Base-by-base conservation (phyloP, 1,284 basidiomycete genomes). In the Austroboletus novae-zelandiae region DNA sequence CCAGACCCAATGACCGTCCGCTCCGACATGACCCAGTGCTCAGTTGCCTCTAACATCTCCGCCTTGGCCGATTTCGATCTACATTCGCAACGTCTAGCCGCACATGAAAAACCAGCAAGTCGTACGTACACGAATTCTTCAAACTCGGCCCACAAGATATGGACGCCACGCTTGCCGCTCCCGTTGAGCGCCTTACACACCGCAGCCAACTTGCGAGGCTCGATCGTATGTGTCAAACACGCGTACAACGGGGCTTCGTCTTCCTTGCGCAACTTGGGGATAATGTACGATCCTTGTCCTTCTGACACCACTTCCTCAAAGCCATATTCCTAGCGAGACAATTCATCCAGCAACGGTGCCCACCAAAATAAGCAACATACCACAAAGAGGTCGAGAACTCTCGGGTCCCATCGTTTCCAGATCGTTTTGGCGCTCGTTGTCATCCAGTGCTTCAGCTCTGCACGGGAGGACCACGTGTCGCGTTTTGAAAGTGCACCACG, bases 111-210 rank as follows among this genome's bases (percentile, higher is more conserved):
- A 39, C 5, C n/a, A 9, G 15, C 0, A 27, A 18, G 37, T 15
- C 25, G 25, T 6, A 62, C 65, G 14, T 18, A 66, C 65, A 69
- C 52, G 36, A 70, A 70, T 31, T 68, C 67, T 20, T 68, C 64
- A 2, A 45, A 48, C 29, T 69, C 67, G 0, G 62, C 67, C 67
- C 64, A 66, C 0, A 68, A 41, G 29, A 68, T 11, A 40, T 66
- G 64, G 0, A 66, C 49, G 1, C 66, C 64, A 5, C 53, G 54
- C 29, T 40, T 50, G 2, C 49, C 56, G n/a, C 9, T 32, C 17
- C 29, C 29, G 14, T 51, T 50, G 41, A 66, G 51, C 14, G 43
- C 23, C 11, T n/a, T 27, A 27, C 64, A 66, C 35, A 57, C 23
- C 5, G 29, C 17, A n/a, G 56, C 56, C 17, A 69, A 56, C 43